phyloP scores from a whole-genome alignment of 2,329 filamentous ascomycete species.

The Aspergillus jensenii region DNA sequence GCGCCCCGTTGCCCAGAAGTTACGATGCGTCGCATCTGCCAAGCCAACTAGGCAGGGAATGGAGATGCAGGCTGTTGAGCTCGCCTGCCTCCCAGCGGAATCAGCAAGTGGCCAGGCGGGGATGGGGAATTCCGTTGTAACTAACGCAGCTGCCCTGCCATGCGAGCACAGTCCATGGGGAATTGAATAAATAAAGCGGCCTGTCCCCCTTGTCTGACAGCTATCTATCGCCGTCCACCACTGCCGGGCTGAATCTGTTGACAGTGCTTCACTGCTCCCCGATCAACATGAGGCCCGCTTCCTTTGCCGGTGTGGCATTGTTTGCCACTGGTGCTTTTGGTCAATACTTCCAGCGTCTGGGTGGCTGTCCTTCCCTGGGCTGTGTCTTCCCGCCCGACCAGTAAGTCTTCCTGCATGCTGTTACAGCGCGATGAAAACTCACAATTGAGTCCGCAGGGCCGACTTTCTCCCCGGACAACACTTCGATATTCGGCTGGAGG shows the following conservation, averaged over 20 bases:
- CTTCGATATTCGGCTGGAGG: conserved; percentile 80
- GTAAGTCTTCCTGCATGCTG: conserved; percentile 31
- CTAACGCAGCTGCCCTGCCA: not conserved
- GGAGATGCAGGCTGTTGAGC: not conserved
- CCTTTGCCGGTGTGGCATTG: conserved; percentile 23
- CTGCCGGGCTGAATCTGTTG: conserved; percentile 6
- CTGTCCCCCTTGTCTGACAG: not conserved
- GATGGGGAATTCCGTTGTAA: not conserved
- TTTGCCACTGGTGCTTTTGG: conserved; percentile 34
- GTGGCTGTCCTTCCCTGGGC: conserved; percentile 56
- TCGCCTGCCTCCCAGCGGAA: not conserved
- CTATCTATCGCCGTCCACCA: not conserved
- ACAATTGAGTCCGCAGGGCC: conserved; percentile 48
- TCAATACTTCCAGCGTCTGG: conserved; percentile 57
- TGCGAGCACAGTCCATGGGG: conserved; percentile 6
- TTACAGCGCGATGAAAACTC: not conserved
- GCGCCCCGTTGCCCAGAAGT: not conserved
- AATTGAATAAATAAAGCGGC: conserved; percentile 7
- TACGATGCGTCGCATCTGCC: conserved; percentile 10
- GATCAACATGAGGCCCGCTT: conserved; percentile 26
- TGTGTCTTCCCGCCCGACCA: conserved; percentile 61
- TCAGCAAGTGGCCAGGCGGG: not conserved
- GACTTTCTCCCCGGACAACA: conserved; percentile 82
- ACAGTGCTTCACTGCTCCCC: not conserved
- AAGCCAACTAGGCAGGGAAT: conserved; percentile 12